Percentiles rank a stretch among this genome's conserved stretches.
Evolutionary conservation across 768 basidiomycete species (phyloP).

Genomic region (Tephrocybe rancida): DNA sequence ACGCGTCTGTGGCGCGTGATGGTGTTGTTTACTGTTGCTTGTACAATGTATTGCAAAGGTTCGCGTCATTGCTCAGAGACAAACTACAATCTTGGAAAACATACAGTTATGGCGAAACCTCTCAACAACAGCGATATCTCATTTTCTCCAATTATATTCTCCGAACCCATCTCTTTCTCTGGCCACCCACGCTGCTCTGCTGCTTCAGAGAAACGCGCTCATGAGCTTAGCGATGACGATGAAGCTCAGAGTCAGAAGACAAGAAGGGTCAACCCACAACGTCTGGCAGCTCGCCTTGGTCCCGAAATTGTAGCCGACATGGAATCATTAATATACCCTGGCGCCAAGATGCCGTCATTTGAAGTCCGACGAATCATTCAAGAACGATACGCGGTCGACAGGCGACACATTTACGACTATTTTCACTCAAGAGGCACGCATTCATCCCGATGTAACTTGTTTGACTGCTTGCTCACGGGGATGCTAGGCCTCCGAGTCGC

Average conservation of each 20-base stretch:
- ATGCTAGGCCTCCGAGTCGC: conserved; percentile 61
- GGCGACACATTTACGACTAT: conserved; percentile 79
- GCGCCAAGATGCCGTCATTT: conserved; percentile 80
- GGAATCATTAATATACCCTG: conserved; percentile 69
- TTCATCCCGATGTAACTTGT: conserved; percentile 15
- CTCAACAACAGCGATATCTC: conserved; percentile 14
- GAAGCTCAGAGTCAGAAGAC: conserved; percentile 42
- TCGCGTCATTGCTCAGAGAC: background rate
- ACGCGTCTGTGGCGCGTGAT: conserved; percentile 11
- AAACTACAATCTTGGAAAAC: background rate
- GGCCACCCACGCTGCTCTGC: background rate
- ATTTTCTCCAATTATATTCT: conserved; percentile 15
- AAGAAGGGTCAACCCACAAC: conserved; percentile 66
- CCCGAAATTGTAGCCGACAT: conserved; percentile 71
- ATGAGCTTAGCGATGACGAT: conserved; percentile 8
- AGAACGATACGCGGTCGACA: conserved; percentile 68
- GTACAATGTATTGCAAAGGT: conserved; percentile 5
- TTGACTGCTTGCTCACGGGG: conserved; percentile 20
- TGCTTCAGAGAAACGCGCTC: conserved; percentile 11
- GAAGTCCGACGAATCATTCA: conserved; percentile 70
- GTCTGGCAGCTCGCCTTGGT: conserved; percentile 65
- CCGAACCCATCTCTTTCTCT: conserved; percentile 3
- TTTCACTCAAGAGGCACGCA: conserved; percentile 60
- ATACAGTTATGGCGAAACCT: conserved; percentile 35
- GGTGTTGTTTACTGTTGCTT: conserved; percentile 15